A percentile compares a stretch with the other conserved stretches of the same genome.
Conservation (phyloP, 176 grass and related monocot genomes). For the Musa acuminata region DNA sequence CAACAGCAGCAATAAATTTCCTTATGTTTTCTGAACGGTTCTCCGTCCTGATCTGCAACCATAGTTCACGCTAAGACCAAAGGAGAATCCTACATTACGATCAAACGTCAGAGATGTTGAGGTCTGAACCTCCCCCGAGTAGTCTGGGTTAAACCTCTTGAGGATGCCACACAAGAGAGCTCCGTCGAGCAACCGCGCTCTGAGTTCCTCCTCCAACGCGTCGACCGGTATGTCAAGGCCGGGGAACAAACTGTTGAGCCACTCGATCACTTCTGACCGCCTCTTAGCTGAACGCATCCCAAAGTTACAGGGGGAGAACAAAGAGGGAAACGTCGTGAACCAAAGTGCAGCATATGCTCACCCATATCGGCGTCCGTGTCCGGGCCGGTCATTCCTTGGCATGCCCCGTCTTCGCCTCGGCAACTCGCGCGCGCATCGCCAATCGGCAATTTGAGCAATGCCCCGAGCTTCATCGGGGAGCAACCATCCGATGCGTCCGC, state of each 20-base stretch:
- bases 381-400: background rate
- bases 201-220: constrained; percentile 70
- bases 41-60: constrained; percentile 42
- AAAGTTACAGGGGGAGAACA: background rate
- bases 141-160: constrained; percentile 46
- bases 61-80: constrained; percentile 24
- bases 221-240: constrained; percentile 53
- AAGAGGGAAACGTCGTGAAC: background rate
- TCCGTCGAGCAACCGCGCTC: constrained; percentile 63
- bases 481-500: no score
- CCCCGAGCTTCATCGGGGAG: background rate
- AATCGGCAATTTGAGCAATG: background rate
- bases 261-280: constrained; percentile 67
- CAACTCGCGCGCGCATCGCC: background rate
- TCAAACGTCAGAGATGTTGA: background rate
- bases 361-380: background rate
- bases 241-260: constrained; percentile 60
- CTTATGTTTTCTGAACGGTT: constrained; percentile 52
- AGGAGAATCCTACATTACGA: background rate
- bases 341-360: background rate
- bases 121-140: constrained; percentile 40
- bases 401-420: background rate
- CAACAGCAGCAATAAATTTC: constrained; percentile 70
- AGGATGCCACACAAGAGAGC: constrained; percentile 55
- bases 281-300: constrained; percentile 39